Conservation (phyloP, 164 flowering plant species). For the Buxus sempervirens region DNA sequence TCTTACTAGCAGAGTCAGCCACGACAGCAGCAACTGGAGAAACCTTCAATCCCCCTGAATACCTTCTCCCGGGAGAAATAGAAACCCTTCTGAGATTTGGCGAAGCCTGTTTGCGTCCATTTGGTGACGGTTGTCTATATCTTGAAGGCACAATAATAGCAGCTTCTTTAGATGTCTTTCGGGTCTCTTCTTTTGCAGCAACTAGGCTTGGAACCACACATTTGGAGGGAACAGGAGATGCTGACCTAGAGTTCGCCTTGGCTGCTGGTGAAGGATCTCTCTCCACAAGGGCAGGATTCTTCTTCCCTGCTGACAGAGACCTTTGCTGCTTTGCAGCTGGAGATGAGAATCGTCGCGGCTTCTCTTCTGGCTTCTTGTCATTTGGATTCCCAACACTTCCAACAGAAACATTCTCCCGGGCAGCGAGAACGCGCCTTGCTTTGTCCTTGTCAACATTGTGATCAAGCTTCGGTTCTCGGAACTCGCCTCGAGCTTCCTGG, state of each 20-base stretch:
- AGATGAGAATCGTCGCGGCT: slow-evolving; percentile 58
- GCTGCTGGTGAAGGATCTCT: slow-evolving; percentile 68
- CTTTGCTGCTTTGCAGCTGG: slow-evolving; percentile 36
- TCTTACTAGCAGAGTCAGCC: slow-evolving; percentile 53
- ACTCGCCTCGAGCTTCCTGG: slow-evolving; percentile 1
- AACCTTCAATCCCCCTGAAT: slow-evolving; percentile 66
- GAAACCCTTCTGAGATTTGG: slow-evolving; percentile 62
- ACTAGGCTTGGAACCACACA: slow-evolving; percentile 82
- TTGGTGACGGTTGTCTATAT: slow-evolving; percentile 90
- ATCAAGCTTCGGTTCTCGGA: not conserved
- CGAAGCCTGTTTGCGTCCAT: slow-evolving; percentile 58
- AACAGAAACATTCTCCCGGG: slow-evolving; percentile 21
- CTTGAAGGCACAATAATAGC: slow-evolving; percentile 92
- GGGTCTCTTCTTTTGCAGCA: slow-evolving; percentile 62
- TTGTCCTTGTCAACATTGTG: slow-evolving; percentile 13
- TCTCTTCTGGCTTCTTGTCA: slow-evolving; percentile 13
- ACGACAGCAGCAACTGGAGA: slow-evolving; percentile 40
- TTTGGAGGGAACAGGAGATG: slow-evolving; percentile 87
- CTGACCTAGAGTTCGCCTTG: slow-evolving; percentile 55
- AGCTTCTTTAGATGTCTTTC: slow-evolving; percentile 60
- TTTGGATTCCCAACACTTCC: not conserved
- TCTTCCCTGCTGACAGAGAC: slow-evolving; percentile 54
- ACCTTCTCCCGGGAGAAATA: slow-evolving; percentile 73
- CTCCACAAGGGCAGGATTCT: slow-evolving; percentile 32
- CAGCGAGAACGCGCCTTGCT: slow-evolving; percentile 38